Evolutionary conservation across 2,329 filamentous ascomycete genomes (phyloP), one percentile per base, ranked within the genome.

Genomic region (Chaetothyriales sp.): DNA sequence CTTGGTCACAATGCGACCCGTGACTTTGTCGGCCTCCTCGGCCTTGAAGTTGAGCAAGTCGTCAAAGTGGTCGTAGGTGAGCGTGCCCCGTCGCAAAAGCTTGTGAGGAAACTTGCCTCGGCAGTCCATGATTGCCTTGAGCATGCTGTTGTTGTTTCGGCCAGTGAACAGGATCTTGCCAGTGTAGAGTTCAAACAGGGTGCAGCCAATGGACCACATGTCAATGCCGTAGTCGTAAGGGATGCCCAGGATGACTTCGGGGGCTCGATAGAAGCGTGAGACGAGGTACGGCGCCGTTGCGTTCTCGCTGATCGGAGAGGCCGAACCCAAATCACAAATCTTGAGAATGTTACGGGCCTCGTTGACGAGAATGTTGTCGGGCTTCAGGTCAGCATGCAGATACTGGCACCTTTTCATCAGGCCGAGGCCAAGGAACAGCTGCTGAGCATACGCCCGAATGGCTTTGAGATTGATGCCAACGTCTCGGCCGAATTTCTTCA

Each of bases 151-250:
- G 72, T 98, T 98, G 70, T 86, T 92, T 57, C 86, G 80, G 53
- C 92, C 92, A 1, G 87, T 88, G 66, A 98, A 98, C 28, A 98
- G 74, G 52, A 98, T 96, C 66, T 95, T 95, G 62, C 92, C 92
- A 0, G 92, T 96, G 71, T 94, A 96, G 43, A 98, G 74, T 69
- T 98, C 92, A 66, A 94, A 98, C 26, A 96, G 74, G 0, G 92
- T 98, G 69, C 92, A 98, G 39, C 92, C 93, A 58, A 96, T 87
- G 6, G 90, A 93, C 92, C 92, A 98, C 74, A 95, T 86, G 66
- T 98, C 92, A 57, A 96, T 86, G 6, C 84, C 83, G 64, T 90
- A 93, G 64, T 95, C 88, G 65, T 94, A 95, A 8, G 85, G 84
- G 72, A 95, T 89, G n/a, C 92, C 92, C 2, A 98, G 76, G 55